Evolutionary conservation across 768 basidiomycete species (phyloP).

Genomic region (Xerocomus potaroensis): DNA sequence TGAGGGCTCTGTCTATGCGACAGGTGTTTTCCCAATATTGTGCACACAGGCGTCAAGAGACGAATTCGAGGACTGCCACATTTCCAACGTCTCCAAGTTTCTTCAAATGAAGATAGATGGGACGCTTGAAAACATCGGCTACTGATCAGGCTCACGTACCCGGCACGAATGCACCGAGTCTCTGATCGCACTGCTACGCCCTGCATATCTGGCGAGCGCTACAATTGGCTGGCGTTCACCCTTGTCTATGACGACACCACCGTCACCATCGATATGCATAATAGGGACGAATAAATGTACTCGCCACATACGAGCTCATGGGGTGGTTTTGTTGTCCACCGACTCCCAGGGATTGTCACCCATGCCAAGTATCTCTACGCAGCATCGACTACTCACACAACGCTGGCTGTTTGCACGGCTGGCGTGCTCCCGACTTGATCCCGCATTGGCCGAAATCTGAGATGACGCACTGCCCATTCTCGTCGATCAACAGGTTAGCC

Average conservation of each 20-base stretch:
- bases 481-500: slow-evolving; percentile 73
- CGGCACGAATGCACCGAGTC: slow-evolving; percentile 54
- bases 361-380: slow-evolving; percentile 59
- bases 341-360: slow-evolving; percentile 58
- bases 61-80: slow-evolving; percentile 1
- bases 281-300: slow-evolving; percentile 13
- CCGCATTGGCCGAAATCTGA: slow-evolving; percentile 83
- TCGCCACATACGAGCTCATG: slow-evolving; percentile 48
- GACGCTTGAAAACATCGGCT: slow-evolving; percentile 50
- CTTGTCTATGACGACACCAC: slow-evolving; percentile 35
- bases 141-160: slow-evolving; percentile 45
- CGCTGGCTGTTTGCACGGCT: slow-evolving; percentile 48
- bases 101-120: slow-evolving; percentile 42
- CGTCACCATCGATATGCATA: slow-evolving; percentile 18
- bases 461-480: slow-evolving; percentile 62
- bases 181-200: slow-evolving; percentile 30
- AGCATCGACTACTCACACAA: slow-evolving; percentile 41
- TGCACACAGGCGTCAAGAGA: not conserved
- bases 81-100: slow-evolving; percentile 37
- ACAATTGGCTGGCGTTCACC: slow-evolving; percentile 51
- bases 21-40: not conserved
- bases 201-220: slow-evolving; percentile 26
- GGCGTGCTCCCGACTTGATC: slow-evolving; percentile 67
- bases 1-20: slow-evolving; percentile 13
- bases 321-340: slow-evolving; percentile 48